Evolutionary conservation across 169 alveolate genomes (phyloP).

Genomic region (Cryptosporidium bovis): DNA sequence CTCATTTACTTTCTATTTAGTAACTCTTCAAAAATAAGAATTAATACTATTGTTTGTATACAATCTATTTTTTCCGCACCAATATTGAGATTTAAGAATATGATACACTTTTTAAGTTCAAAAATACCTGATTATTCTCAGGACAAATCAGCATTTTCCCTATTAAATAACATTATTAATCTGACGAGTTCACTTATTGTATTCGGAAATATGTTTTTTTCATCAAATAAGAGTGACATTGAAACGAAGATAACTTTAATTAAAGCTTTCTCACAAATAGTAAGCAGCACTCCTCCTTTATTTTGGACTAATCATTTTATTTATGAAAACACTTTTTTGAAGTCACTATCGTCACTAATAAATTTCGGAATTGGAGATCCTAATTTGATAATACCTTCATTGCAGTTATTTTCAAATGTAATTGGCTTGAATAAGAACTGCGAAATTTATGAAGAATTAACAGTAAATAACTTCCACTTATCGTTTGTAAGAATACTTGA

Average conservation of each 20-base stretch:
- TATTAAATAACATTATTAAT: constrained; percentile 11
- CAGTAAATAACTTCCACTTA: not conserved
- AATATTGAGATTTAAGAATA: constrained; percentile 41
- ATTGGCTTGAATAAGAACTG: constrained; percentile 26
- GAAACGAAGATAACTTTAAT: constrained; percentile 25
- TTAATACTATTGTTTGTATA: constrained; percentile 29
- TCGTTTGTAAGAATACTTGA: not conserved
- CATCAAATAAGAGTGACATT: not conserved
- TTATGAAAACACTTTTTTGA: constrained; percentile 8
- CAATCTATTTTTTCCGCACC: constrained; percentile 64
- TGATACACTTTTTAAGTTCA: constrained; percentile 1
- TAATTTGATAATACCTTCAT: constrained; percentile 36
- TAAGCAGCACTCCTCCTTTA: constrained; percentile 34
- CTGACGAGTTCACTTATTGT: constrained; percentile 1
- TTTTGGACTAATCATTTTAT: constrained; percentile 39
- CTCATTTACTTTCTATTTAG: constrained; percentile 41
- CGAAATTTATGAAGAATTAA: not conserved
- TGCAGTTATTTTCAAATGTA: constrained; percentile 44
- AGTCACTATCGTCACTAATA: constrained; percentile 16
- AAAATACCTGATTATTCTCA: not conserved
- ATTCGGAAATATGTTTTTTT: constrained; percentile 17
- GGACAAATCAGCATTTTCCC: constrained; percentile 27
- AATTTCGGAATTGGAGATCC: constrained; percentile 1
- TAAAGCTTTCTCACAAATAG: constrained; percentile 28
- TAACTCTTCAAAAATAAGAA: constrained; percentile 10